Conservation (phyloP, 805 yeast genomes). For the Lipomyces orientalis region DNA sequence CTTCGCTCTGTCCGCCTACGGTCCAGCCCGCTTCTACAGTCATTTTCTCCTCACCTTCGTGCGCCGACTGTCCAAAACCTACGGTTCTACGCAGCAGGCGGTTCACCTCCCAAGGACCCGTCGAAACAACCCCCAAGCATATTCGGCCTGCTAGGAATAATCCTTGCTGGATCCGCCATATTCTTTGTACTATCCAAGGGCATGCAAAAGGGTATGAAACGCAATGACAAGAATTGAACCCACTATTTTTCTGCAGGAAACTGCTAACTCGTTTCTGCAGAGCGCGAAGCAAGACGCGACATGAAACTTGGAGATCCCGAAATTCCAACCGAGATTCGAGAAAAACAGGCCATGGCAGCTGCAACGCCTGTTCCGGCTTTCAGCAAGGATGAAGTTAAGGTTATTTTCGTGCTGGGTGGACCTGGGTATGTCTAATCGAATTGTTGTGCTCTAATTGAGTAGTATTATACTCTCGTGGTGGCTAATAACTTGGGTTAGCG, state of each 20-base stretch:
- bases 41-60: neutral
- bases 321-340: constrained; percentile 12
- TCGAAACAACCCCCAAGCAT: constrained; percentile 28
- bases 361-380: constrained; percentile 51
- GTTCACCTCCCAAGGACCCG: constrained; percentile 12
- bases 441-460: neutral
- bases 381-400: constrained; percentile 69
- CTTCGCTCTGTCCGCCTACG: neutral
- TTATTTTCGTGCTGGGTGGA: constrained; percentile 91
- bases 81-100: constrained; percentile 1
- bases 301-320: constrained; percentile 27
- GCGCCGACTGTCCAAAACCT: neutral
- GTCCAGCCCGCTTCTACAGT: neutral
- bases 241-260: neutral
- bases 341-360: neutral
- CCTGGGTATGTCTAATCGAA: constrained; percentile 61
- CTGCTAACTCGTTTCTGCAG: neutral
- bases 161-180: constrained; percentile 12
- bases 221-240: neutral
- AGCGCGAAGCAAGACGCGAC: constrained; percentile 32
- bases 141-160: constrained; percentile 11
- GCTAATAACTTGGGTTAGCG: constrained; percentile 41
- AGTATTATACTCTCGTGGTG: neutral
- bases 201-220: constrained; percentile 23
- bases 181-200: constrained; percentile 24